Evolutionary conservation across 192 early-diverging fungal species (phyloP).

Genomic region (Thamnidium elegans): DNA sequence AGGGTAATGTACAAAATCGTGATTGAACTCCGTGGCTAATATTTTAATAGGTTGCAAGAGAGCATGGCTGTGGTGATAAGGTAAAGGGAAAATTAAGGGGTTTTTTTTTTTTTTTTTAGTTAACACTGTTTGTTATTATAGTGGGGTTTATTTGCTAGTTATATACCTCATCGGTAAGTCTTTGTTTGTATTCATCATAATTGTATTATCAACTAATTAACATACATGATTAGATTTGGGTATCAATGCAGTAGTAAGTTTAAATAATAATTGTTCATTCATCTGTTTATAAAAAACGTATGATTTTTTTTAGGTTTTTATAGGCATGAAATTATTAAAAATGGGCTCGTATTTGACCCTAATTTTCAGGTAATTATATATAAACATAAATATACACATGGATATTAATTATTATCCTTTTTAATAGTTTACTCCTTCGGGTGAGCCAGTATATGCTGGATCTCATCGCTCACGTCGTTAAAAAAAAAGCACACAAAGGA

Average conservation of each 20-base stretch:
- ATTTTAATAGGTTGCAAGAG: conserved; percentile 34
- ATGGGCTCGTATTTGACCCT: conserved; percentile 49
- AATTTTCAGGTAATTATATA: conserved; percentile 41
- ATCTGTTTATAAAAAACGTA: too few relatives aligned
- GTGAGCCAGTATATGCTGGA: conserved; percentile 26
- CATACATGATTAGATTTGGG: conserved; percentile 38
- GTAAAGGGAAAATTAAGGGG: conserved; percentile 5
- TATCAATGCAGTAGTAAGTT: conserved; percentile 56
- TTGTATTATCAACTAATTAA: conserved; percentile 7
- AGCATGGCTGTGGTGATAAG: conserved; percentile 60
- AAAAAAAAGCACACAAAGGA: background rate
- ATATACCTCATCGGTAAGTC: conserved; percentile 52
- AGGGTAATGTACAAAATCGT: conserved; percentile 30
- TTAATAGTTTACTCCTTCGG: conserved; percentile 26
- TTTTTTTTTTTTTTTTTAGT: background rate
- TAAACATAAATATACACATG: background rate
- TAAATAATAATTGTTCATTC: background rate
- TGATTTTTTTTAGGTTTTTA: conserved; percentile 39
- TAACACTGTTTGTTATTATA: conserved; percentile 6
- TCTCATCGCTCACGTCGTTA: conserved; percentile 13
- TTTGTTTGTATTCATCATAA: background rate
- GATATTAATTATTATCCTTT: background rate
- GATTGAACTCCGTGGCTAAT: conserved; percentile 10
- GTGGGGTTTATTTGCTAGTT: conserved; percentile 59
- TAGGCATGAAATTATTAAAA: conserved; percentile 45